These are phyloP conservation scores for Coemansia sp. DNA, from an alignment of 192 early-diverging fungal species.

Conservation along the genomic window DNA sequence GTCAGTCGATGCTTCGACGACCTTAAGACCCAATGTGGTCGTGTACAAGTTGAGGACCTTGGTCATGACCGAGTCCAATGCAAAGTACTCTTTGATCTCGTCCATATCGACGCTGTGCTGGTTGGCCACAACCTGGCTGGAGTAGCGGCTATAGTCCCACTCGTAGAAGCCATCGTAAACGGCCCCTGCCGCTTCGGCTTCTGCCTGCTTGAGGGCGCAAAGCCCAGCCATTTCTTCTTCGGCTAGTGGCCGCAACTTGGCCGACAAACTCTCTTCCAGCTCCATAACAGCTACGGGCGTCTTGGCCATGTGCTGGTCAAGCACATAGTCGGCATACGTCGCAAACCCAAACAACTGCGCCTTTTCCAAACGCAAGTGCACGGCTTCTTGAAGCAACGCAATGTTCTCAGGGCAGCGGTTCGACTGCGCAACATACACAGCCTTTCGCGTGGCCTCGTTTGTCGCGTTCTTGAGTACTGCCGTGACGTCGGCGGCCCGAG, in stretches of 20 bases:
- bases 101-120: slow-evolving; percentile 65
- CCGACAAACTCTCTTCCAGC: slow-evolving; percentile 61
- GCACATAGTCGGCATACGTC: slow-evolving; percentile 61
- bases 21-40: slow-evolving; percentile 60
- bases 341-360: slow-evolving; percentile 64
- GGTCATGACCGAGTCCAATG: slow-evolving; percentile 51
- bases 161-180: slow-evolving; percentile 57
- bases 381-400: slow-evolving; percentile 54
- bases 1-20: slow-evolving; percentile 55
- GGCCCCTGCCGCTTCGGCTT: slow-evolving; percentile 32
- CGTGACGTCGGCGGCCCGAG: slow-evolving; percentile 58
- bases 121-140: slow-evolving; percentile 59
- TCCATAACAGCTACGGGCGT: slow-evolving; percentile 56
- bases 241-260: slow-evolving; percentile 53
- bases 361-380: slow-evolving; percentile 46
- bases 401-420: slow-evolving; percentile 56
- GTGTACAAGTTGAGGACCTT: slow-evolving; percentile 68
- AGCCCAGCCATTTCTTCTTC: slow-evolving; percentile 59
- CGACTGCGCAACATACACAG: slow-evolving; percentile 29
- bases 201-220: slow-evolving; percentile 56
- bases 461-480: slow-evolving; percentile 50
- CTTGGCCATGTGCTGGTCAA: slow-evolving; percentile 77
- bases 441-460: slow-evolving; percentile 48
- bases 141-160: slow-evolving; percentile 72
- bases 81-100: slow-evolving; percentile 71